These are phyloP conservation scores for Platanthera guangdongensis DNA, from an alignment of 106 monocot genomes.

Conservation along the genomic window DNA sequence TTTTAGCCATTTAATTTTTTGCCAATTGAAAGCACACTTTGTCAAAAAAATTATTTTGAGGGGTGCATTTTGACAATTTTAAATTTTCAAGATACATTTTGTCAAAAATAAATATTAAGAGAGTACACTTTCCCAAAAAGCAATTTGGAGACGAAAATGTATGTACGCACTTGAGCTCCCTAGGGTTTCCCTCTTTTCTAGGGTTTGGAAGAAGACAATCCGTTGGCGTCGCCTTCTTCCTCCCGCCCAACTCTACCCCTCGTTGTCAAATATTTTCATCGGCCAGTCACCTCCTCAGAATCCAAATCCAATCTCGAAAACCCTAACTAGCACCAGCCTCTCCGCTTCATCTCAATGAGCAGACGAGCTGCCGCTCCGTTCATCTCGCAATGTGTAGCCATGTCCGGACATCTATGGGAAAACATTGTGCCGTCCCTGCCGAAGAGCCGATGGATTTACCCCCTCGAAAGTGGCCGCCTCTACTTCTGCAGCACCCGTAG, in stretches of 20 bases:
- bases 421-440: slow-evolving; percentile 4
- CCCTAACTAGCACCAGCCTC: background rate
- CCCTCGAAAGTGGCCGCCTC: slow-evolving; percentile 8
- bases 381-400: background rate
- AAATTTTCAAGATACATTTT: too few species aligned
- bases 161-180: too few species aligned
- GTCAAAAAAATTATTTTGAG: too few species aligned
- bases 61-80: too few species aligned
- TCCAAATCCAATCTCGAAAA: background rate
- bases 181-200: background rate
- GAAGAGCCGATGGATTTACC: background rate
- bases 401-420: background rate
- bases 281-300: background rate
- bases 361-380: background rate
- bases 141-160: too few species aligned
- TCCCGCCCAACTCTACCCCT: background rate
- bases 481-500: slow-evolving; percentile 11
- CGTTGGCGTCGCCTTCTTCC: background rate
- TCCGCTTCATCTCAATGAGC: background rate
- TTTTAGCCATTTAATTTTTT: too few species aligned
- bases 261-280: background rate
- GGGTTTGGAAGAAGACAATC: background rate
- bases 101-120: too few species aligned
- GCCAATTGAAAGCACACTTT: too few species aligned
- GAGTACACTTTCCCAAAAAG: too few species aligned